These are phyloP conservation scores for Actinomortierella wolfii DNA, from an alignment of 371 early-diverging fungal genomes.

Conservation along the genomic window DNA sequence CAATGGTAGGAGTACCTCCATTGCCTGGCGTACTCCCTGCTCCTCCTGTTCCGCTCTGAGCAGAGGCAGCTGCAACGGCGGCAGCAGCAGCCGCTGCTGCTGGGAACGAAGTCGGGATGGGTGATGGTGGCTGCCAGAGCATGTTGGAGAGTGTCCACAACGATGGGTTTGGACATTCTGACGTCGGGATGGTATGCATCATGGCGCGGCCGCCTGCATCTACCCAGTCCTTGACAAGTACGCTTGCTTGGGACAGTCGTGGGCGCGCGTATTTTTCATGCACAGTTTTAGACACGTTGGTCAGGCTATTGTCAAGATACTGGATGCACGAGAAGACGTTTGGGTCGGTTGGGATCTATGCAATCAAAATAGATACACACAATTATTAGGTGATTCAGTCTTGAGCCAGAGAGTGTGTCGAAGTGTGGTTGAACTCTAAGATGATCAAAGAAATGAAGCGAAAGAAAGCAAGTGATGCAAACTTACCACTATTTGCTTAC, in stretches of 20 bases:
- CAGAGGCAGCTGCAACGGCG: too few relatives aligned
- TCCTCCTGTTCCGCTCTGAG: too few relatives aligned
- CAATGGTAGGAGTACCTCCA: too few relatives aligned
- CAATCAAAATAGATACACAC: neutral
- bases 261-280: constrained; percentile 43
- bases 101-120: constrained; percentile 37
- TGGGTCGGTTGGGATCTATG: constrained; percentile 34
- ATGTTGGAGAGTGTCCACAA: constrained; percentile 41
- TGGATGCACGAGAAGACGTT: constrained; percentile 38
- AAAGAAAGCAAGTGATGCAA: neutral
- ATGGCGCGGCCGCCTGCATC: constrained; percentile 41
- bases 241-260: constrained; percentile 35
- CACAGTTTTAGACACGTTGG: constrained; percentile 43
- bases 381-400: too few relatives aligned
- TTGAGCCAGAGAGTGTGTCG: too few relatives aligned
- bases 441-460: neutral
- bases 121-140: constrained; percentile 44
- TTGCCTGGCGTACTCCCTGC: too few relatives aligned
- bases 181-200: constrained; percentile 33
- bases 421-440: neutral
- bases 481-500: constrained; percentile 30
- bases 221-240: constrained; percentile 45
- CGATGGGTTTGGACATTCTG: constrained; percentile 18
- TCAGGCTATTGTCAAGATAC: constrained; percentile 38
- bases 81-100: too few relatives aligned